phyloP scores from a whole-genome alignment of 805 yeast species.

The Metschnikowia santaceciliae region DNA sequence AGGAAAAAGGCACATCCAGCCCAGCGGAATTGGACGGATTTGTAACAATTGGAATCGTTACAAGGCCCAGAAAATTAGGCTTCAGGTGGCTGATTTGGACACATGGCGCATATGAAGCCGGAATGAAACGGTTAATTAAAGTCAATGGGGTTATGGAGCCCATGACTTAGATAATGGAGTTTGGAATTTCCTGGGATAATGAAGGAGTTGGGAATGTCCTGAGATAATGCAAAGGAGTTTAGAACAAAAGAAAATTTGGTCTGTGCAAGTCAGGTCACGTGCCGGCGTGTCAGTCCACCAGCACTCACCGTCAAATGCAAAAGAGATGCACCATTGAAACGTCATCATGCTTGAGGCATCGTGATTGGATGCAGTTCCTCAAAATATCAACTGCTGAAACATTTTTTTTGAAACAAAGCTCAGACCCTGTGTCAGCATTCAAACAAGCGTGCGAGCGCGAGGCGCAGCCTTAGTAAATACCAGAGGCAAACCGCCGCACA shows the following conservation, averaged over 20 bases:
- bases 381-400: no score
- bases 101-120: slow-evolving; percentile 35
- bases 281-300: background rate
- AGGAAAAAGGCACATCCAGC: slow-evolving; percentile 7
- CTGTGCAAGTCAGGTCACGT: slow-evolving; percentile 1
- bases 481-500: background rate
- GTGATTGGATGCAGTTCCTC: background rate
- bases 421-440: background rate
- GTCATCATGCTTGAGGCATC: background rate
- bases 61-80: slow-evolving; percentile 45
- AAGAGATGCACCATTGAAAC: no score
- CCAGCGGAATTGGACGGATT: slow-evolving; percentile 20
- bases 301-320: background rate
- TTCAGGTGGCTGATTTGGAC: slow-evolving; percentile 40
- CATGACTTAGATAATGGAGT: background rate
- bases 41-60: slow-evolving; percentile 26
- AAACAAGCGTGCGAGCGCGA: background rate
- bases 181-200: background rate
- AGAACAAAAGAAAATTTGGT: background rate
- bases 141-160: slow-evolving; percentile 12
- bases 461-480: background rate
- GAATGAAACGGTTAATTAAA: slow-evolving; percentile 33
- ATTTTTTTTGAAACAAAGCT: no score
- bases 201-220: background rate
- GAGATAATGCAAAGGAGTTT: background rate